Evolutionary conservation across 768 basidiomycete species (phyloP), one percentile per base, ranked within the genome.

Genomic region (Agrocybe chaxingu): DNA sequence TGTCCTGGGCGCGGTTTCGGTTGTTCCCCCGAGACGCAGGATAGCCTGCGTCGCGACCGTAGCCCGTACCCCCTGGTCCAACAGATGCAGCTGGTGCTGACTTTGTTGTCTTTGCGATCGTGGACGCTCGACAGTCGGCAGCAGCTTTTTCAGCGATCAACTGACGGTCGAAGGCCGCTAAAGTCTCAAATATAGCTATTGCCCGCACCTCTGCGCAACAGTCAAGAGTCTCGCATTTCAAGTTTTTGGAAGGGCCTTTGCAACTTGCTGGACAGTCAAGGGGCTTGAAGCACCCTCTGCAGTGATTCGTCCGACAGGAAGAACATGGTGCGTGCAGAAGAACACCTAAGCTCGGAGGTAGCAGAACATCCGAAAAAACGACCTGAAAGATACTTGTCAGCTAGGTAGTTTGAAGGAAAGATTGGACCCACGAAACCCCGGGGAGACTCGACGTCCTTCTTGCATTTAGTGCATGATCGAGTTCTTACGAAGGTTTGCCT

Each of bases 1-100:
- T 51, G 29, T 48, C 40, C 31, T 24, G 24, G 24, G 24, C 24
- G 24, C 24, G 24, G 3, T 24, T 24, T 24, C 5, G 24, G 5
- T 24, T 24, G 5, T 24, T 24, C 5, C 3, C 24, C 37, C 18
- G 7, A 39, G 37, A 39, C 10, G n/a, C 11, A 30, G 24, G 19
- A 50, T 29, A 30, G 24, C 12, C 11, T 24, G 35, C 36, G 32
- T 45, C 13, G 12, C 50, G 42, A 32, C 33, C 47, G 58, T 80
- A 80, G 4, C 80, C 79, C 10, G 78, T 80, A 1, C 79, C 78
- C 3, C 78, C 76, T 4, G 75, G 77, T n/a, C 79, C 78, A 2
- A 80, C 76, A 42, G 47, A 37, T 31, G 52, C 24, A 52, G 29
- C 47, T 45, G 8, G 24, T 48, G 24, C 24, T 10, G 46, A 48